Evolutionary conservation across 2,329 filamentous ascomycete genomes (phyloP).

Genomic region (Colletotrichum scovillei): DNA sequence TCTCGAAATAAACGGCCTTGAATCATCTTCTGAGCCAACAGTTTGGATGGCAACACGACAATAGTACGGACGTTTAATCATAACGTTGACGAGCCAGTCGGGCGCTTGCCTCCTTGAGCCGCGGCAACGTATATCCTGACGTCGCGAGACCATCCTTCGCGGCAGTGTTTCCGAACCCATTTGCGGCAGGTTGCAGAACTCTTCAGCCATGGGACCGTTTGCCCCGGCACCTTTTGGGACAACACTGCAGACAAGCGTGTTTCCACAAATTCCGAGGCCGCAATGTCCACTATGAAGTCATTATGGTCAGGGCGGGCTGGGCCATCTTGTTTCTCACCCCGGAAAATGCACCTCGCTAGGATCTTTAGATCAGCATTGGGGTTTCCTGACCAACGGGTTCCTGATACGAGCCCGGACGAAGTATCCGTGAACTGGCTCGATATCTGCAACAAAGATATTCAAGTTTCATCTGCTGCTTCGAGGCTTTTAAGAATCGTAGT

Average conservation of each 20-base stretch:
- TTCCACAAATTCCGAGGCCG: conserved; percentile 21
- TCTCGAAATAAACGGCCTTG: conserved; percentile 2
- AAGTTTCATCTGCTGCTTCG: background rate
- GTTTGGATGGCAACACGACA: background rate
- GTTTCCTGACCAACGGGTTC: background rate
- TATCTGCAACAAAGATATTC: background rate
- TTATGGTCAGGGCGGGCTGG: conserved; percentile 9
- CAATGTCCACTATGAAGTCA: conserved; percentile 36
- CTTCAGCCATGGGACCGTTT: conserved; percentile 4
- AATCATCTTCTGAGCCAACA: background rate
- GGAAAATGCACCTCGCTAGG: background rate
- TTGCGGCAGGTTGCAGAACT: background rate
- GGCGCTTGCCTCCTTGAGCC: conserved; percentile 8
- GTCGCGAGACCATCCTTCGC: conserved; percentile 1
- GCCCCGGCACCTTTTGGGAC: background rate
- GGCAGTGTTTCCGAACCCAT: background rate
- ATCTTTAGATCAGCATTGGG: background rate
- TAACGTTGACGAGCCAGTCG: background rate
- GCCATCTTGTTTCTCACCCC: conserved; percentile 9
- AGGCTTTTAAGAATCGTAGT: background rate
- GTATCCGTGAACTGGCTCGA: background rate
- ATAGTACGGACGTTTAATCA: background rate
- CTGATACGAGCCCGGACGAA: background rate
- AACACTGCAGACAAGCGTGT: background rate
- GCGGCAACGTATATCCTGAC: conserved; percentile 13